Conservation (phyloP, 1,284 basidiomycete genomes). For the Moniliophthora roreri region DNA sequence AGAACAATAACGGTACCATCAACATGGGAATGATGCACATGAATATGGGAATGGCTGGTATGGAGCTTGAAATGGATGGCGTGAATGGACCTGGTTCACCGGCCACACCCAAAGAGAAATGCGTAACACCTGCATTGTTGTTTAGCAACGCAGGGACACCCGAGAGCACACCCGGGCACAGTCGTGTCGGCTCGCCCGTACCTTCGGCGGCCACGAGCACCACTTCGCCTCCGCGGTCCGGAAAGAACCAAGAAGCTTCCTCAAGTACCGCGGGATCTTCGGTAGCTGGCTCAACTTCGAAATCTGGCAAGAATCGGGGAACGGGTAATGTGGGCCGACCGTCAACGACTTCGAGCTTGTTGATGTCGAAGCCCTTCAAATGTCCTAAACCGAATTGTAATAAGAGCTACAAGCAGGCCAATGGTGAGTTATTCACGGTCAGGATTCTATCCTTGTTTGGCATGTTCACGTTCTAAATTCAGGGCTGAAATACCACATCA, state of each 20-base stretch:
- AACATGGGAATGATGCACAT: neutral
- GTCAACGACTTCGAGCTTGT: conserved; percentile 8
- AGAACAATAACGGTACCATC: conserved; percentile 9
- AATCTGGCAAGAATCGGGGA: conserved; percentile 2
- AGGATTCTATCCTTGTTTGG: neutral
- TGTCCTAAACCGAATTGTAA: conserved; percentile 98
- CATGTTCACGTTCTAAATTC: neutral
- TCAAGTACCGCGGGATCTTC: neutral
- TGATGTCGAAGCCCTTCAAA: conserved; percentile 84
- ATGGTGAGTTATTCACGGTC: conserved; percentile 31
- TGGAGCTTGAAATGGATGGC: conserved; percentile 26
- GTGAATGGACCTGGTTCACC: conserved; percentile 13
- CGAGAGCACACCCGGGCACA: conserved; percentile 22
- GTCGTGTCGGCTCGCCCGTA: conserved; percentile 15
- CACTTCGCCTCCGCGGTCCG: conserved; percentile 2
- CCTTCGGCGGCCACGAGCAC: conserved; percentile 4
- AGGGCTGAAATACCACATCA: conserved; percentile 95
- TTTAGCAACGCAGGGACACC: conserved; percentile 35
- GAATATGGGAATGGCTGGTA: conserved; percentile 3
- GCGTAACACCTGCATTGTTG: conserved; percentile 67
- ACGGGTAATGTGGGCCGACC: conserved; percentile 1
- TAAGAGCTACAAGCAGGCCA: conserved; percentile 97
- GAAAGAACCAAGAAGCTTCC: neutral
- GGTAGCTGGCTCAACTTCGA: conserved; percentile 24
- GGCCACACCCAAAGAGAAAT: conserved; percentile 29